These are phyloP conservation scores for Kluyveromyces siamensis DNA, from an alignment of 805 yeast genomes.

Conservation along the genomic window DNA sequence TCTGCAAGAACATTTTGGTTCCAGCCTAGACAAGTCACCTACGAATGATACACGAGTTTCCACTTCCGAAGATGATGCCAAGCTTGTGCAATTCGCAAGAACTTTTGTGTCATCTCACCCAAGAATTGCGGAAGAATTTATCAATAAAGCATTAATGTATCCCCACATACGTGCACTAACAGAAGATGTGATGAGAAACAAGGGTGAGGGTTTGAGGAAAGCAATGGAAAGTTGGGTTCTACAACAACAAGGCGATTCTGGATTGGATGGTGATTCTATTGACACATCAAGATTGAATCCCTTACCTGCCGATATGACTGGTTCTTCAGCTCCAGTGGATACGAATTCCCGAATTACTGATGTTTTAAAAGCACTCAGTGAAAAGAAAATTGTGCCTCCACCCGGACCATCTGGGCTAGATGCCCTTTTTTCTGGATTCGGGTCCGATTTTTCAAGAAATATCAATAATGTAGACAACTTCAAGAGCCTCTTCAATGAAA, in stretches of 20 bases:
- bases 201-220: constrained; percentile 68
- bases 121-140: constrained; percentile 26
- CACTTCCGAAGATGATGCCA: background rate
- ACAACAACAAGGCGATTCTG: constrained; percentile 20
- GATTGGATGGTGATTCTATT: background rate
- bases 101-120: constrained; percentile 28
- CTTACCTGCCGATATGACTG: background rate
- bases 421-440: background rate
- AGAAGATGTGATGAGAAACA: constrained; percentile 67
- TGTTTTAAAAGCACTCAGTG: background rate
- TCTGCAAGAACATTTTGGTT: background rate
- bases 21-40: background rate
- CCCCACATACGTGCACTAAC: constrained; percentile 54
- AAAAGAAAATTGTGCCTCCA: background rate
- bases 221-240: constrained; percentile 72
- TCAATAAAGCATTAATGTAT: constrained; percentile 25
- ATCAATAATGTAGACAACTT: background rate
- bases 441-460: background rate
- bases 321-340: background rate
- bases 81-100: constrained; percentile 19
- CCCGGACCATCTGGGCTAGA: background rate
- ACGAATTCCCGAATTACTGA: background rate
- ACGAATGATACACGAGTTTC: background rate
- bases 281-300: background rate
- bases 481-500: background rate